Conservation (phyloP, 768 basidiomycete species). For the Russula dissimulans region DNA sequence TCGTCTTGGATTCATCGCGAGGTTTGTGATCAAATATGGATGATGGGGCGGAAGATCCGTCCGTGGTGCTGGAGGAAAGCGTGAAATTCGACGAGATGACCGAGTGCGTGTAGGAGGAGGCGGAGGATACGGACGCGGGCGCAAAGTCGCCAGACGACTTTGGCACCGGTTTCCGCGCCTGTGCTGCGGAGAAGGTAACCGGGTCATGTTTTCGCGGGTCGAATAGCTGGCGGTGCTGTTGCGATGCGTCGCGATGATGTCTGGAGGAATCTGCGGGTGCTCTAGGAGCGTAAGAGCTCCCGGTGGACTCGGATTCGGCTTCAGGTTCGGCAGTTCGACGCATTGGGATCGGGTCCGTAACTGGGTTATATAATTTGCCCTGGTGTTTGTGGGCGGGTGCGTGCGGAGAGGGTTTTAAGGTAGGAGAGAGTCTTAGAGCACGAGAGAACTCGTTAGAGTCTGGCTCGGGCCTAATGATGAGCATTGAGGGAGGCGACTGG, state of each 20-base stretch:
- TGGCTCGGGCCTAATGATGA: slow-evolving; percentile 39
- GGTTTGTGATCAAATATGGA: slow-evolving; percentile 51
- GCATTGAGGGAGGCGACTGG: slow-evolving; percentile 25
- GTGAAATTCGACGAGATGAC: slow-evolving; percentile 61
- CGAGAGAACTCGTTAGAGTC: slow-evolving; percentile 70
- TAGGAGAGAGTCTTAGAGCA: slow-evolving; percentile 54
- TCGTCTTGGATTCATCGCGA: slow-evolving; percentile 43
- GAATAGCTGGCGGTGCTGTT: slow-evolving; percentile 52
- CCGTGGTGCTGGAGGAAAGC: slow-evolving; percentile 64
- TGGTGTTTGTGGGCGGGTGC: slow-evolving; percentile 25
- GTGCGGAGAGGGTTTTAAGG: slow-evolving; percentile 31
- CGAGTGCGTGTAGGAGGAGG: slow-evolving; percentile 66
- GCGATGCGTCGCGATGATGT: slow-evolving; percentile 26
- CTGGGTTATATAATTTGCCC: slow-evolving; percentile 61
- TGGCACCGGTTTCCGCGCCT: slow-evolving; percentile 43
- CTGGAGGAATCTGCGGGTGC: slow-evolving; percentile 28
- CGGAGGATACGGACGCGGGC: slow-evolving; percentile 66
- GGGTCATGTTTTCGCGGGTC: slow-evolving; percentile 91
- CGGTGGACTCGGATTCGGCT: slow-evolving; percentile 46
- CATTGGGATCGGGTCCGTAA: slow-evolving; percentile 53
- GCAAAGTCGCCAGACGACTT: slow-evolving; percentile 62
- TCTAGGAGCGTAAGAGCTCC: slow-evolving; percentile 41
- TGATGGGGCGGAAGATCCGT: slow-evolving; percentile 64
- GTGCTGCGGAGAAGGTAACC: slow-evolving; percentile 62
- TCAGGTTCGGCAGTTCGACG: slow-evolving; percentile 60